Percentiles rank a stretch among this genome's conserved stretches.
These are phyloP conservation scores for Penicillium sp. DNA, from an alignment of 2,329 filamentous ascomycete genomes.

Conservation along the genomic window DNA sequence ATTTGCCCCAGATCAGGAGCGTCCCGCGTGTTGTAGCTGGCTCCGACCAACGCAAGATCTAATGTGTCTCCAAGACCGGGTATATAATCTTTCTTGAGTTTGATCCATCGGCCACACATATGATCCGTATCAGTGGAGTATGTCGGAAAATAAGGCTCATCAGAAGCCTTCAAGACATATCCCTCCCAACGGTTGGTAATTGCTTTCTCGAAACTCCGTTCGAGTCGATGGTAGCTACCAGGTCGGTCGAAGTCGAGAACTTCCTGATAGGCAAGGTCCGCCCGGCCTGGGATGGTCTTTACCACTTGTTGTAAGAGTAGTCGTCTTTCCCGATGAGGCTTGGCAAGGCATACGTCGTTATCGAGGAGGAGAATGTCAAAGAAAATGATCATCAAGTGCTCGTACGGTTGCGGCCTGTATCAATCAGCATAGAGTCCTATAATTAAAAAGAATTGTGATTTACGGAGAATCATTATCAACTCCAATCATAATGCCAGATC, in stretches of 20 bases:
- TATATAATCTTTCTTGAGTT: conserved; percentile 85
- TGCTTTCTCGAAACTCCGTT: conserved; percentile 63
- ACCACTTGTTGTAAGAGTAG: conserved; percentile 58
- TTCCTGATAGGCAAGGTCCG: conserved; percentile 65
- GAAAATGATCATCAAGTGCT: conserved; percentile 60
- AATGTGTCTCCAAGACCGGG: conserved; percentile 74
- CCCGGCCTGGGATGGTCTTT: conserved; percentile 56
- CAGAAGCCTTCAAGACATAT: conserved; percentile 71
- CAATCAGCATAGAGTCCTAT: conserved; percentile 14
- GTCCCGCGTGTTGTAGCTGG: conserved; percentile 63
- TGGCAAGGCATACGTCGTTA: conserved; percentile 50
- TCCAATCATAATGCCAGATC: conserved; percentile 68
- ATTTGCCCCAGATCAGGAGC: conserved; percentile 54
- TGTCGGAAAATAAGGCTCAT: conserved; percentile 70
- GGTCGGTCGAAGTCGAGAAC: conserved; percentile 62
- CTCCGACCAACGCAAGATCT: conserved; percentile 78
- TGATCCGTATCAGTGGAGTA: conserved; percentile 37
- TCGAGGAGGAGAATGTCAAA: conserved; percentile 61
- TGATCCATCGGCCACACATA: conserved; percentile 60
- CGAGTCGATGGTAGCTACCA: conserved; percentile 54
- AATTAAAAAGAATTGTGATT: conserved; percentile 21
- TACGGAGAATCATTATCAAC: conserved; percentile 67
- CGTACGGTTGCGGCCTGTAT: conserved; percentile 47
- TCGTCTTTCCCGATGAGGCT: conserved; percentile 42
- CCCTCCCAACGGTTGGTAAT: conserved; percentile 71